Evolutionary conservation across 192 early-diverging fungal species (phyloP).

Genomic region (Dispira parvispora): DNA sequence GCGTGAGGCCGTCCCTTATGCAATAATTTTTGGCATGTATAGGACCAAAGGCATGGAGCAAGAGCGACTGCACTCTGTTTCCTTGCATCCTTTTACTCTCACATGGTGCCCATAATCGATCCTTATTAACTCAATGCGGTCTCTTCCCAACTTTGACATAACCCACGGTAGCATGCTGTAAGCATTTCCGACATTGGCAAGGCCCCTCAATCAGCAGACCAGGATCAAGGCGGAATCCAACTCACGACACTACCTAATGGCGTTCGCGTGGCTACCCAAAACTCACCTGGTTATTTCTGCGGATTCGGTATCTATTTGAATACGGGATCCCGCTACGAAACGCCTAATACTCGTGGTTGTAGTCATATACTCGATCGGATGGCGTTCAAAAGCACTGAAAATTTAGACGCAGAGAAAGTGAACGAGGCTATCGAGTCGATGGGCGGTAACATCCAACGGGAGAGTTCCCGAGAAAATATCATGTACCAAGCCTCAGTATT

Average conservation of each 20-base stretch:
- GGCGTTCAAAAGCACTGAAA: constrained; percentile 80
- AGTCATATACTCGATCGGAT: constrained; percentile 80
- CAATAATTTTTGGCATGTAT: too few species aligned
- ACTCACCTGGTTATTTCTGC: constrained; percentile 75
- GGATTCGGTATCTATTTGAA: constrained; percentile 81
- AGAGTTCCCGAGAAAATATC: constrained; percentile 80
- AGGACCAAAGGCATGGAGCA: too few species aligned
- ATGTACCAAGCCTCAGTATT: constrained; percentile 92
- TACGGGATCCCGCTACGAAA: constrained; percentile 80
- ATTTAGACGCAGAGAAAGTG: constrained; percentile 47
- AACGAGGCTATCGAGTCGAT: constrained; percentile 64
- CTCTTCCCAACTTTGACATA: too few species aligned
- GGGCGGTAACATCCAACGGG: constrained; percentile 81
- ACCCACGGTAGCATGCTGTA: too few species aligned
- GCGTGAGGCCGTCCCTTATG: too few species aligned
- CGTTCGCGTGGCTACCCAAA: constrained; percentile 65
- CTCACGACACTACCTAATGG: constrained; percentile 82
- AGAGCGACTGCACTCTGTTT: too few species aligned
- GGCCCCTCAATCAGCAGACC: not conserved
- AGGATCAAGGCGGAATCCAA: constrained; percentile 8
- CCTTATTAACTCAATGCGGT: too few species aligned
- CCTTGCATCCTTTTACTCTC: too few species aligned
- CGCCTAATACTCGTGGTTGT: constrained; percentile 42
- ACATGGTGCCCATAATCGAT: too few species aligned
- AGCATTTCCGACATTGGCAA: not conserved